phyloP scores from a whole-genome alignment of 2,329 filamentous ascomycete genomes.

The Cladophialophora yegresii region DNA sequence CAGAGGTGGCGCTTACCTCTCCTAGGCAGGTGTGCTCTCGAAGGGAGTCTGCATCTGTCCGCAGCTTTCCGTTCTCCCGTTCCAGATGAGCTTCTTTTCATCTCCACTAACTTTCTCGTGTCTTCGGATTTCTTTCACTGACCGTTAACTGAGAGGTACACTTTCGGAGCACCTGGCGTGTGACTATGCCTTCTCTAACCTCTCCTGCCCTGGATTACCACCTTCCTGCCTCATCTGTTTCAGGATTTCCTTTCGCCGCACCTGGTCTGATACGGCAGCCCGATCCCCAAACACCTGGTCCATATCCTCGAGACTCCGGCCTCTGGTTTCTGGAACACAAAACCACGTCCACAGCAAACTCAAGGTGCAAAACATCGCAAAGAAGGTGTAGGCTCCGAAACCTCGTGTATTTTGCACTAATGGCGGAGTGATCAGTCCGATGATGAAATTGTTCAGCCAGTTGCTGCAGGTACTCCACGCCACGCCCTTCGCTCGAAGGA shows the following conservation, averaged over 20 bases:
- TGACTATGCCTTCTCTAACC: neutral
- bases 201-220: neutral
- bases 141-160: neutral
- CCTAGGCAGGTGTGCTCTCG: neutral
- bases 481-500: slow-evolving; percentile 65
- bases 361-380: slow-evolving; percentile 57
- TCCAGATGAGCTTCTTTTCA: neutral
- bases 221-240: neutral
- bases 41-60: neutral
- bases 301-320: slow-evolving; percentile 59
- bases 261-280: neutral
- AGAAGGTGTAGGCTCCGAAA: slow-evolving; percentile 60
- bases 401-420: slow-evolving; percentile 60
- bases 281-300: slow-evolving; percentile 48
- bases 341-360: slow-evolving; percentile 55
- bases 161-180: neutral
- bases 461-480: slow-evolving; percentile 64
- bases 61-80: neutral
- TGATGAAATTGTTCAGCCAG: slow-evolving; percentile 67
- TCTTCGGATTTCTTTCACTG: neutral
- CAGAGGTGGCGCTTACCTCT: neutral
- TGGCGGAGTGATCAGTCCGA: slow-evolving; percentile 65
- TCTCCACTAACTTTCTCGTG: neutral
- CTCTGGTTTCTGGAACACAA: slow-evolving; percentile 61
- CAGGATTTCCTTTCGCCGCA: neutral